Evolutionary conservation across 371 early-diverging fungal genomes (phyloP), one percentile per base, ranked within the genome.

Genomic region (Mucor indicus): DNA sequence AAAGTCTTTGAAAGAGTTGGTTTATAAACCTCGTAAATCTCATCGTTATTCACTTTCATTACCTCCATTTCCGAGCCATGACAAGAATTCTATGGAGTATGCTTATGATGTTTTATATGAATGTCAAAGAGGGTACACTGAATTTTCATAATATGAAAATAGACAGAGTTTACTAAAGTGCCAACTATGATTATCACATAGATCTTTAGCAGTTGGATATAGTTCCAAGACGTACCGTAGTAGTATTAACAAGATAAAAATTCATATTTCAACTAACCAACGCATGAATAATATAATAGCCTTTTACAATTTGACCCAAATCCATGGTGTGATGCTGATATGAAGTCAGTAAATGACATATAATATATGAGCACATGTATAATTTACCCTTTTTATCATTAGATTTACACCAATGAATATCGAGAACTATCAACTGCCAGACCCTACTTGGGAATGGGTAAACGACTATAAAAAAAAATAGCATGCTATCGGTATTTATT

Each of bases 401-500:
- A 75, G 76, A 52, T 74, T 60, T 53, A 69, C 80, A 8, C 73
- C 75, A 3, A 78, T 79, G 75, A 72, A 84, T 37, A 73, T 65
- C 1, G 50, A 62, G 15, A 69, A 67, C 16, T 80, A 65, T 44
- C 76, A 69, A 33, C 36, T 84, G 15, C 84, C 84, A 7, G 82
- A 84, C 50, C 82, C 82, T 10, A 71, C 76, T 9, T 84, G 84
- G 84, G 76, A 81, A 56, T 84, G 84, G 84, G 80, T 80, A 40
- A 42, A 37, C 4, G 4, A 4, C 35, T 17, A 17, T 12, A 5
- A 44, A 9, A 29, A 36, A 29, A 13, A 13, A 15, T 29, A 2
- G 22, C 25, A 36, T 40, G 25, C 19, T 15, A 30, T 35, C 15
- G 43, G 15, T 6, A 3, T 17, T 8, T 31, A 9, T 19, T 16